Evolutionary conservation across 371 early-diverging fungal genomes (phyloP).

Genomic region (Mortierella sp.): DNA sequence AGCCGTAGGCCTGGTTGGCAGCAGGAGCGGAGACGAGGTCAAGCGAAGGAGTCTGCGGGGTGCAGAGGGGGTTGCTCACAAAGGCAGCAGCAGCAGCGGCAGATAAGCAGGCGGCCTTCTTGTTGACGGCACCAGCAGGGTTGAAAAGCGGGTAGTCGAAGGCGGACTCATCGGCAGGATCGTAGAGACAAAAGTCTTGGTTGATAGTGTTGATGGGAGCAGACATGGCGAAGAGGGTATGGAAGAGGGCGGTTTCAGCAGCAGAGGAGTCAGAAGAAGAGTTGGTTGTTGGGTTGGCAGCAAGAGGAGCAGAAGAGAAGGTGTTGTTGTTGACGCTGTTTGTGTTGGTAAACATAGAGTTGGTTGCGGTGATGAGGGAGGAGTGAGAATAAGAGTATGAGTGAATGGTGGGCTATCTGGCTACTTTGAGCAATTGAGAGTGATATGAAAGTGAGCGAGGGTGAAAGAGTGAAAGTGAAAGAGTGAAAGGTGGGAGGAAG

Average conservation of each 20-base stretch:
- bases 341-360: constrained; percentile 46
- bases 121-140: constrained; percentile 21
- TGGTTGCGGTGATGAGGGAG: background rate
- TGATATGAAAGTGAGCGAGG: background rate
- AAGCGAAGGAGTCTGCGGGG: constrained; percentile 48
- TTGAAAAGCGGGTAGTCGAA: constrained; percentile 53
- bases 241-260: constrained; percentile 51
- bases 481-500: background rate
- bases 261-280: constrained; percentile 22
- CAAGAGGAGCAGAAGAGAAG: constrained; percentile 21
- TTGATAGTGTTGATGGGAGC: constrained; percentile 46
- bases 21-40: constrained; percentile 19
- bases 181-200: constrained; percentile 54
- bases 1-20: constrained; percentile 20
- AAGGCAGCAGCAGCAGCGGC: constrained; percentile 3
- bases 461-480: background rate
- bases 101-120: constrained; percentile 9
- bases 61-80: constrained; percentile 37
- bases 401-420: constrained; percentile 16
- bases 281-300: constrained; percentile 13
- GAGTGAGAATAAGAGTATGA: constrained; percentile 3
- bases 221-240: constrained; percentile 44
- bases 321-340: constrained; percentile 10
- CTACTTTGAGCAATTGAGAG: background rate
- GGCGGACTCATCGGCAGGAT: constrained; percentile 33